Evolutionary conservation across 139 green algal genomes (phyloP).

Genomic region (Chlorella sp.): DNA sequence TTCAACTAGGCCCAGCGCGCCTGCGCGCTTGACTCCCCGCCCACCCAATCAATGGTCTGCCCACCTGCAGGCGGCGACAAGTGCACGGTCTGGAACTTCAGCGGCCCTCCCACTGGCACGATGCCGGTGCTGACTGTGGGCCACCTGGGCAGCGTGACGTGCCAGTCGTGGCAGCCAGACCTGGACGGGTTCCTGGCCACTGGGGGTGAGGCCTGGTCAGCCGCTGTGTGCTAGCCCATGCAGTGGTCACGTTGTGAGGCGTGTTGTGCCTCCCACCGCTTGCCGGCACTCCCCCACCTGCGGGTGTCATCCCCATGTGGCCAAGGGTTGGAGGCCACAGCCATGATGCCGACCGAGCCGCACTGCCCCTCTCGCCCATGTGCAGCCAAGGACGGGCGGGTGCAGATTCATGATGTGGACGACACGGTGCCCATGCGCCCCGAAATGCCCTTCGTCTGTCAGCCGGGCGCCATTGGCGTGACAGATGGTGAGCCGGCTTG

Average conservation of each 20-base stretch:
- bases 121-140: conserved; percentile 30
- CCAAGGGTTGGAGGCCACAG: too few relatives aligned
- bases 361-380: too few relatives aligned
- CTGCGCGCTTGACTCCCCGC: neutral
- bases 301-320: too few relatives aligned
- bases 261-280: too few relatives aligned
- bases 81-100: conserved; percentile 42
- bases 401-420: conserved; percentile 29
- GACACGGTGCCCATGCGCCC: neutral
- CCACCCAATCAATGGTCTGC: neutral
- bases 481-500: neutral
- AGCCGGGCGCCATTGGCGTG: conserved; percentile 17
- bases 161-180: conserved; percentile 44
- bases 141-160: conserved; percentile 28
- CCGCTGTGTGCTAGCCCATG: too few relatives aligned
- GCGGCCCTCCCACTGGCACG: conserved; percentile 10
- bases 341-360: too few relatives aligned
- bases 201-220: too few relatives aligned
- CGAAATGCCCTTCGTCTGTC: conserved; percentile 21
- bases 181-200: conserved; percentile 24
- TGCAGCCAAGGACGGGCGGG: conserved; percentile 23
- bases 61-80: conserved; percentile 28
- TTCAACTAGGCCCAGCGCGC: neutral
- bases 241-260: too few relatives aligned
- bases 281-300: too few relatives aligned